These are phyloP conservation scores for Tolypocladium cylindrosporum DNA, from an alignment of 2,329 filamentous ascomycete genomes.

Conservation along the genomic window DNA sequence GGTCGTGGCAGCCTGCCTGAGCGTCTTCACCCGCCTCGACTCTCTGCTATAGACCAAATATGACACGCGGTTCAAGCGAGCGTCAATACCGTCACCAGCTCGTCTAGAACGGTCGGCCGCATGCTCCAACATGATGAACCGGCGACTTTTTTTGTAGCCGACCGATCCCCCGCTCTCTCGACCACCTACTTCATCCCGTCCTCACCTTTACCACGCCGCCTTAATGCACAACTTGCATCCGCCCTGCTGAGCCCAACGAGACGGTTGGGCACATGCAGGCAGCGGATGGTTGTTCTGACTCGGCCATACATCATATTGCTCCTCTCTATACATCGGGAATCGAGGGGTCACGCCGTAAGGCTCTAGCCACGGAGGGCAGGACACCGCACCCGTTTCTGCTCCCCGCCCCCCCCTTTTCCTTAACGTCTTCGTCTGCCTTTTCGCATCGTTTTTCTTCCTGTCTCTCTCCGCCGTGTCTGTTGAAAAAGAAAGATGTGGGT, in stretches of 20 bases:
- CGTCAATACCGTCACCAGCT: neutral
- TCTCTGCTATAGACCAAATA: constrained; percentile 64
- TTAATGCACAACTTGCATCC: neutral
- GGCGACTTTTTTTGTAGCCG: neutral
- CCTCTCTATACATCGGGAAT: neutral
- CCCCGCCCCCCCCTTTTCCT: neutral
- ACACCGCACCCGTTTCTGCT: neutral
- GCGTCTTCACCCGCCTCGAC: constrained; percentile 94
- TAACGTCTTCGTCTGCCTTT: neutral
- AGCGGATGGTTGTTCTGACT: neutral
- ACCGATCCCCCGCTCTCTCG: neutral
- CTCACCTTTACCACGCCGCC: neutral
- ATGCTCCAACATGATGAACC: neutral
- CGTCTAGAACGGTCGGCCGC: neutral
- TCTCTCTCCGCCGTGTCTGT: neutral
- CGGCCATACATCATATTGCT: neutral
- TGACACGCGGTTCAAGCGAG: neutral
- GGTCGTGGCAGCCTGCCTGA: constrained; percentile 92
- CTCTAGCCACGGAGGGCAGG: neutral
- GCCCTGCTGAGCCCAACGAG: neutral
- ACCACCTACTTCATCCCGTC: neutral
- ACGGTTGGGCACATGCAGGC: neutral
- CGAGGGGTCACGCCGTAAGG: neutral
- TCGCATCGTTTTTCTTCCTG: neutral
- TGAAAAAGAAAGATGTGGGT: neutral